Evolutionary conservation across 1,139 yeast species (phyloP), one percentile per base, ranked within the genome.

Genomic region (Suzukiozyma palmioleophila): DNA sequence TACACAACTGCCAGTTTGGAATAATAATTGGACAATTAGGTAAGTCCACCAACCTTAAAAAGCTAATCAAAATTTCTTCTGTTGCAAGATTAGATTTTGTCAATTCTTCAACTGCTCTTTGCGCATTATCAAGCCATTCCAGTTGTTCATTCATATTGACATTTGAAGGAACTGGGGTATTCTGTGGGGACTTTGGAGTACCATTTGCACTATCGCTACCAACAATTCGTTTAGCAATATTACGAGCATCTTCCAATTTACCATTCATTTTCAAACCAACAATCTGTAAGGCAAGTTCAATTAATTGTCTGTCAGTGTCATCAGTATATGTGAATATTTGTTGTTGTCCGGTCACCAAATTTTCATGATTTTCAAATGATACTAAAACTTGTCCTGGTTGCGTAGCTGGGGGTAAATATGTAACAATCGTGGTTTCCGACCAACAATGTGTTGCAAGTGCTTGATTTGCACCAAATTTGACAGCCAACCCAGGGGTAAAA

Each of bases 251-350:
- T 56, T 90, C 97, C 43, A 89, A 69, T 53, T 83, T 85, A 44
- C 97, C 97, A 56, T 88, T 88, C 95, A 89, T 87, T 64, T 89
- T 89, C 62, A 88, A 71, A 2, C 97, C 97, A 26, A 90, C 96
- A 49, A 90, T 90, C 56, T 90, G 97, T 50, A 90, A 69, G 0
- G 97, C 97, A 48, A 90, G 69, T 60, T 90, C 97, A 57, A 90
- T 86, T 54, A 90, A 73, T 58, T 89, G 96, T 46, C 94, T 75
- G 61, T 89, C 97, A 11, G 96, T 85, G 57, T 90, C 97, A 64
- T 90, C 96, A 35, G 88, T 74, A 54, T 90, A 90, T 0, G 97
- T 89, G 59, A 90, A 90, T 1, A 86, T 70, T 54, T 77, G 82
- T 37, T 71, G 77, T 38, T 61, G 73, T 21, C 62, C 64, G 14